phyloP scores from a whole-genome alignment of 2,329 filamentous ascomycete genomes.

The Neonectria ditissima region DNA sequence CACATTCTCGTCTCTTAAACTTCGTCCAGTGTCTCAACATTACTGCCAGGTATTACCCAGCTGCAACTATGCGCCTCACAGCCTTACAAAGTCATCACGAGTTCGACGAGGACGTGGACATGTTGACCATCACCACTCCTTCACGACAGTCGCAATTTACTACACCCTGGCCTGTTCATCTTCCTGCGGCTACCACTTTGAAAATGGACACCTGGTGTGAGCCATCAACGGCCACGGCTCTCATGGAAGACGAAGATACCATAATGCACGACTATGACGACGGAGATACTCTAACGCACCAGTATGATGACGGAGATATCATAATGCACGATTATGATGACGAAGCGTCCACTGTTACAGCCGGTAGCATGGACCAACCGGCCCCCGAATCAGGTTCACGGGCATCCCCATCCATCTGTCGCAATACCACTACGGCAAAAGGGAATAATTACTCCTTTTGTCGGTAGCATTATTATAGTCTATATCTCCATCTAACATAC shows the following conservation, averaged over 20 bases:
- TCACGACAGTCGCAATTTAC: background rate
- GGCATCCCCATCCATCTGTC: background rate
- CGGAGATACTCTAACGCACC: too few species aligned
- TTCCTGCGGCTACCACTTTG: background rate
- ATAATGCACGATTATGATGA: background rate
- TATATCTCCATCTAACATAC: too few species aligned
- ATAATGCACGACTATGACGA: background rate
- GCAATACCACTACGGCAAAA: too few species aligned
- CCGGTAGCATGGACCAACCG: background rate
- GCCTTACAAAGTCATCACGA: background rate
- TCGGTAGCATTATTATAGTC: too few species aligned
- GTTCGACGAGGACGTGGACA: background rate
- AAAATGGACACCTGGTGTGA: background rate
- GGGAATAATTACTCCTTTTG: too few species aligned
- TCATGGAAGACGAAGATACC: background rate
- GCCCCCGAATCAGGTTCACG: background rate
- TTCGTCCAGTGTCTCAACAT: background rate
- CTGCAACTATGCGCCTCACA: background rate
- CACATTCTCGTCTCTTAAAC: too few species aligned
- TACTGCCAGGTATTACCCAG: background rate
- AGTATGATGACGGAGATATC: background rate
- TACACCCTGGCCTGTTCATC: background rate
- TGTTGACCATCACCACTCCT: background rate
- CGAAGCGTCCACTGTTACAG: background rate
- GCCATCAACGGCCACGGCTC: background rate